Conservation (phyloP, 768 basidiomycete genomes). For the Bullera alba region DNA sequence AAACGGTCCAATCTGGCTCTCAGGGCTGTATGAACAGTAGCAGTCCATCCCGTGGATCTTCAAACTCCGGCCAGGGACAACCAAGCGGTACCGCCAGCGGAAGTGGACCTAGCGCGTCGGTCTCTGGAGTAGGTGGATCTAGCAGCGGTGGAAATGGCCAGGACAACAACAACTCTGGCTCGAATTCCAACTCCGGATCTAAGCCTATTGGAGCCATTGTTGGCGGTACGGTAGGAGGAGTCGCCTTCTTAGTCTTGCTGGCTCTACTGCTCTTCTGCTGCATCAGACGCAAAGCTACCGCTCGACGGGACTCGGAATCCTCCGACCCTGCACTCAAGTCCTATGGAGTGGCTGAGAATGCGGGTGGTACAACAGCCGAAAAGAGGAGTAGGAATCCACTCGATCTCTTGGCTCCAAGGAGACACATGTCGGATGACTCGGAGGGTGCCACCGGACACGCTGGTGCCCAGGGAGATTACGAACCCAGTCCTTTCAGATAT, state of each 20-base stretch:
- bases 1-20: conserved; percentile 26
- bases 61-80: conserved; percentile 8
- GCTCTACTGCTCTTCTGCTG: conserved; percentile 42
- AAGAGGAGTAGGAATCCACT: neutral
- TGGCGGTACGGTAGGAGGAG: conserved; percentile 44
- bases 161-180: neutral
- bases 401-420: neutral
- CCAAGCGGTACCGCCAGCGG: conserved; percentile 5
- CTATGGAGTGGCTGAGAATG: no score
- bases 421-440: neutral
- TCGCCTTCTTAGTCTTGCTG: conserved; percentile 42
- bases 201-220: conserved; percentile 36
- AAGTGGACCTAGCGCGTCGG: conserved; percentile 3
- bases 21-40: conserved; percentile 27
- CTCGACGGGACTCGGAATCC: neutral
- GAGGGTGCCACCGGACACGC: neutral
- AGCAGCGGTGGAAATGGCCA: conserved; percentile 3
- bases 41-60: conserved; percentile 15
- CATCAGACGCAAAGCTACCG: conserved; percentile 20
- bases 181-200: neutral
- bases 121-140: conserved; percentile 31
- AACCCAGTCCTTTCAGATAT: conserved; percentile 19
- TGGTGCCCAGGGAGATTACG: conserved; percentile 6
- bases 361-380: conserved; percentile 1
- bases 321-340: conserved; percentile 7